Evolutionary conservation across 2,329 filamentous ascomycete genomes (phyloP), one percentile per base, ranked within the genome.

Genomic region (Hypoxylon sp.): DNA sequence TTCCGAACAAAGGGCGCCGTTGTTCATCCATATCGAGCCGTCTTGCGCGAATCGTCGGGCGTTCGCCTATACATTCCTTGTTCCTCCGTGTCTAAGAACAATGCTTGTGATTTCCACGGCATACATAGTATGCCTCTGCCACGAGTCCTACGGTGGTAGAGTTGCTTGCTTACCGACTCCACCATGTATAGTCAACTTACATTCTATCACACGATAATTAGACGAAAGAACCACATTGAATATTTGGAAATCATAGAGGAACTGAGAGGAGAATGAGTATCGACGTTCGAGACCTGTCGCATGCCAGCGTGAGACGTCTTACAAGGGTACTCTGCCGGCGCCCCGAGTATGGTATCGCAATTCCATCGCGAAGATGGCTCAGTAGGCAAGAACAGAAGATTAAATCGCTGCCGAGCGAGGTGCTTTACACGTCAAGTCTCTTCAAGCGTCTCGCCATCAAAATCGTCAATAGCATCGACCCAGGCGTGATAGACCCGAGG

Each of bases 301-400:
- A 64, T 33, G 66, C 70, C 4, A 71, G 74, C 7, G 70, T 82
- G 40, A 55, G 68, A 30, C 70, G 73, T 38, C 73, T 83, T 18
- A 78, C 79, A 0, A 62, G 65, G 2, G 52, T 82, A 4, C 76
- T 83, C 14, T 76, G 73, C 61, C 78, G 82, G 32, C 76, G 77
- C 4, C 74, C 75, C 1, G 70, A 75, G 42, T 75, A 77, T 48
- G 71, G 72, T 40, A 68, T 75, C 45, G 71, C 72, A 6, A 66
- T 70, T 11, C 79, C 79, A 4, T 75, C 79, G 4, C 55, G 67
- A 26, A 64, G 70, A 45, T 83, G 81, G 81, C 73, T 80, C 0
- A 40, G 49, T 2, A 69, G 73, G 2, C 81, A 83, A 58, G 70
- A 76, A 40, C 58, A 73, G 48, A 68, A 74, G 42, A 54, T 73